Base-by-base conservation (phyloP, 2,329 filamentous ascomycete genomes). In the Sordariomycetes sp. region DNA sequence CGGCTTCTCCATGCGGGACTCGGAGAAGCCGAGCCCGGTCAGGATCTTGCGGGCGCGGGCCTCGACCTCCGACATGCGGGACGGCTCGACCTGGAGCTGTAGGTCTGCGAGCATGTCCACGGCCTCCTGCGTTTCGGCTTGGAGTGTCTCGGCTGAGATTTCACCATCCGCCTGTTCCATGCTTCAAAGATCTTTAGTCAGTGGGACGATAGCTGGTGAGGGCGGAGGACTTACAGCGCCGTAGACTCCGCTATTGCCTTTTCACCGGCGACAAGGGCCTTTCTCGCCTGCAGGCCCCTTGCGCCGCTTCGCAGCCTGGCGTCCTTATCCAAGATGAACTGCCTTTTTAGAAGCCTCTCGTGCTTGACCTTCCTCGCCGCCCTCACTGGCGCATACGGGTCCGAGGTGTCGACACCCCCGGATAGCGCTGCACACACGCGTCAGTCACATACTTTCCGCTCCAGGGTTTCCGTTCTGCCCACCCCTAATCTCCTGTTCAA, bases 251-350 rank as follows among this genome's bases (percentile, higher is more conserved):
- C 76, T 2, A 89, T 75, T 17, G 78, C 78, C 61, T 83, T 84
- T 65, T 95, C 89, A 32, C 84, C 79, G 3, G 79, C 78, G 54
- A 83, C 81, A 20, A 94, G 69, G 1, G 84, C 80, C 64, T 94
- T 92, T n/a, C 89, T 76, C 0, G 89, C 89, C 60, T 86, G 79
- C 65, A 87, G 72, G 0, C 90, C 90, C 50, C 89, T 74, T 1
- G 87, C 80, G 36, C 90, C 89, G 64, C 88, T 92, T 55, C 88
- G 76, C 48, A 90, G 71, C 50, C 82, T 76, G 8, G 89, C 88
- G 65, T 89, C 84, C 62, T 90, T 88, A 64, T 89, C 84, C 1
- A 84, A 78, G 22, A 84, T 77, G 58, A 87, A 88, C 2, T 90
- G 72, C 7, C 81, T 77, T 63, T 79, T 77, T 61, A 81, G 76